Base-by-base conservation (phyloP, 129 eudicot species). In the Lonicera japonica region DNA sequence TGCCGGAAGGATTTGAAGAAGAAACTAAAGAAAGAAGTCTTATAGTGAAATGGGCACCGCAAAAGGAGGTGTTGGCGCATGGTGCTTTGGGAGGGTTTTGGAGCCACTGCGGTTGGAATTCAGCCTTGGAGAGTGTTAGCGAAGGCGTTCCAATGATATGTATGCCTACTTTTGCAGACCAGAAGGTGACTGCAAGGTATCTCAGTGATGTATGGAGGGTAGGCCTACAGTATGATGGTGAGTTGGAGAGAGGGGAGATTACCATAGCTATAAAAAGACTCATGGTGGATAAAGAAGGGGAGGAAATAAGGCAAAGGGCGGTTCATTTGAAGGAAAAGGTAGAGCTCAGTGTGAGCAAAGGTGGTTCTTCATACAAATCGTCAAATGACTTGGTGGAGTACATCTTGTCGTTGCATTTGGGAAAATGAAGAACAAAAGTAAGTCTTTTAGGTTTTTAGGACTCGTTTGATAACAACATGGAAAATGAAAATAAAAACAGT, bases 61-160 rank as follows among this genome's bases (percentile, higher is more conserved):
- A 84, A 24, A 75, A 74, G 60, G 66, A 74, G 15, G 86, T 74
- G 7, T 54, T 84, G 65, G 81, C 90, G 15, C 86, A 77, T 77
- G 56, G 5, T 10, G 73, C 83, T 8, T 70, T 80, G 54, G 83
- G 83, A 29, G 81, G 81, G 1, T 80, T 84, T 61, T 77, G 80
- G 86, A 80, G 76, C 62, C 86, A 84, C 47, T 73, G 86, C 56
- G 90, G 86, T 2, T 77, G 83, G 86, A 84, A n/a, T n/a, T n/a
- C n/a, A n/a, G n/a, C n/a, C n/a, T n/a, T n/a, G n/a, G n/a, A n/a
- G n/a, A n/a, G n/a, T n/a, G n/a, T 79, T 16, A 65, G 73, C 19
- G 80, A 67, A 29, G 83, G 78, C 10, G 78, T 79, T 67, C 83
- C 78, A 4, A 63, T 76, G 76, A 69, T 83, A 50, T 83, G 90